phyloP scores from a whole-genome alignment of 192 early-diverging fungal genomes.

The Podila verticillata region DNA sequence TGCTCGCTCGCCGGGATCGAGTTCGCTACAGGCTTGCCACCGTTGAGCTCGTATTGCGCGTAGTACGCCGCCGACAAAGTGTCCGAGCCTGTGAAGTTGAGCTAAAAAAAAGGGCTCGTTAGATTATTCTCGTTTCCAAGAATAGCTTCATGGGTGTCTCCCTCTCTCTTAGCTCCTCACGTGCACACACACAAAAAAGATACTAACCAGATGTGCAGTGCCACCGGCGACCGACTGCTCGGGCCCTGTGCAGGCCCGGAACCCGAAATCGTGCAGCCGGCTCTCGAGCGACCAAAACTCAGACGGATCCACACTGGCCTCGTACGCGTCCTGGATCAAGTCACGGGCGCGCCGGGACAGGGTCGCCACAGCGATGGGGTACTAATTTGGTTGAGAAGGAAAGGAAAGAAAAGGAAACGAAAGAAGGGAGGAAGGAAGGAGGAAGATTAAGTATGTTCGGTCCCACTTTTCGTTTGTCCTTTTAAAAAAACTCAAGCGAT shows the following conservation, averaged over 20 bases:
- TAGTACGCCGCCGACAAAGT: conserved; percentile 84
- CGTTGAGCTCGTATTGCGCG: conserved; percentile 81
- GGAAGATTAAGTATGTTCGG: not conserved
- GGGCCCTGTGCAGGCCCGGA: conserved; percentile 85
- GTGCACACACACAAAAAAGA: not conserved
- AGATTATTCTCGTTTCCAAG: no score
- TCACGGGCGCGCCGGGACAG: conserved; percentile 74
- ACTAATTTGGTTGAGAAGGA: conserved; percentile 54
- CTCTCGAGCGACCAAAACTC: conserved; percentile 64
- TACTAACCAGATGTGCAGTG: conserved; percentile 77
- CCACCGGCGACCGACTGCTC: conserved; percentile 91
- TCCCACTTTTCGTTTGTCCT: not conserved
- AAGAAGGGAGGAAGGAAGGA: not conserved
- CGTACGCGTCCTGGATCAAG: conserved; percentile 69
- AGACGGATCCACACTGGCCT: conserved; percentile 71
- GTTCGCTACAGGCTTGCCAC: conserved; percentile 73
- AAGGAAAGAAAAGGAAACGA: not conserved
- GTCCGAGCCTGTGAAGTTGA: conserved; percentile 86
- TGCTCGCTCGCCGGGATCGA: conserved; percentile 93
- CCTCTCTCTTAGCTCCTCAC: no score
- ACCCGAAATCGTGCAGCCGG: conserved; percentile 92
- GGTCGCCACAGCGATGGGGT: conserved; percentile 88
- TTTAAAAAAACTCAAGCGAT: not conserved
- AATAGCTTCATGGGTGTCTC: no score
- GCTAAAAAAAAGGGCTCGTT: conserved; percentile 40